A percentile compares a stretch with the other conserved stretches of the same genome.
Conservation (phyloP, 176 grass and related monocot genomes). For the Tuctoria greenei region DNA sequence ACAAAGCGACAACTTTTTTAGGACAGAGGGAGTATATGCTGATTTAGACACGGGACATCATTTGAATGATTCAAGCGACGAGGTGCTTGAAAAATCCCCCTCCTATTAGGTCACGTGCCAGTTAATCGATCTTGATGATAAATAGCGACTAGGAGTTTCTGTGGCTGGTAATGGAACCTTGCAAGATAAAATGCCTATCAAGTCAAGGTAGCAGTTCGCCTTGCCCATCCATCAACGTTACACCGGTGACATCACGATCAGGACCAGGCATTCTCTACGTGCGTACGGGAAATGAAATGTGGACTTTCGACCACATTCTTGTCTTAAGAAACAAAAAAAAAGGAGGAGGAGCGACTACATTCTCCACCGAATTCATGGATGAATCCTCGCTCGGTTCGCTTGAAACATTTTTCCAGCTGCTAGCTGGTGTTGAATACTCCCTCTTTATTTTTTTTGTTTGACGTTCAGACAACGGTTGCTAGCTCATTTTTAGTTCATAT, state of each 20-base stretch:
- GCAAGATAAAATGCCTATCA: conserved; percentile 20
- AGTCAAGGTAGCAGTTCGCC: conserved; percentile 54
- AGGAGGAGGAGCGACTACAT: background rate
- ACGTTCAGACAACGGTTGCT: too few species aligned
- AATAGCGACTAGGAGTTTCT: background rate
- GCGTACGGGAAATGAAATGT: conserved; percentile 36
- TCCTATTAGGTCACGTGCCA: background rate
- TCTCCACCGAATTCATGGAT: conserved; percentile 1
- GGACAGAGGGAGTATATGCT: too few species aligned
- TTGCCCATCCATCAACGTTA: conserved; percentile 48
- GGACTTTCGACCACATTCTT: conserved; percentile 42
- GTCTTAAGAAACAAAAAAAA: background rate
- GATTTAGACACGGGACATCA: conserved; percentile 8
- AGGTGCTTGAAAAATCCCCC: background rate
- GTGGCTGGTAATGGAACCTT: conserved; percentile 49
- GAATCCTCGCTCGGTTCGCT: too few species aligned
- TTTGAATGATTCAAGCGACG: conserved; percentile 27
- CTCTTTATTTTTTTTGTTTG: too few species aligned
- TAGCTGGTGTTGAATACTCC: too few species aligned
- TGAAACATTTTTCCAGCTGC: too few species aligned
- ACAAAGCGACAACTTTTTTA: too few species aligned
- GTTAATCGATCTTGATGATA: background rate
- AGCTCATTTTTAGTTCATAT: too few species aligned
- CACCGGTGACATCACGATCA: conserved; percentile 26
- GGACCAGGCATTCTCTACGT: conserved; percentile 22